A percentile compares a stretch with the other conserved stretches of the same genome.
phyloP scores from a whole-genome alignment of 176 grass and related monocot species.

The Oryza nivara region DNA sequence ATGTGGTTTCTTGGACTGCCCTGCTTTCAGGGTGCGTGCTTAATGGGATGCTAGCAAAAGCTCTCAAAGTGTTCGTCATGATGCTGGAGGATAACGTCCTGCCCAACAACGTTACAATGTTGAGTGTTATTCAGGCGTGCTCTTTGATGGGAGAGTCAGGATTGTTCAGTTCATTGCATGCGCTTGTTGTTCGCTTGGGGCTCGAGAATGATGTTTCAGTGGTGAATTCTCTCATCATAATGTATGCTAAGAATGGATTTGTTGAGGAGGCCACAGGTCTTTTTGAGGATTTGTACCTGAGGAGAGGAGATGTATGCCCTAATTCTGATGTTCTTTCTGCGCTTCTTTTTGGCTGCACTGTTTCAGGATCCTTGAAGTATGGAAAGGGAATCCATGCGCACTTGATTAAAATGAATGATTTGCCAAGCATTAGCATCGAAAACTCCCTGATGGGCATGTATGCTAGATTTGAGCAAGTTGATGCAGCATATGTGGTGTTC shows the following conservation, averaged over 20 bases:
- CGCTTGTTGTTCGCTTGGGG: slow-evolving; percentile 47
- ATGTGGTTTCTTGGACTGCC: slow-evolving; percentile 73
- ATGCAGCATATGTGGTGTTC: slow-evolving; percentile 47
- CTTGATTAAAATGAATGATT: slow-evolving; percentile 46
- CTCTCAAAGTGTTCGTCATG: slow-evolving; percentile 57
- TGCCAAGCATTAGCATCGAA: slow-evolving; percentile 56
- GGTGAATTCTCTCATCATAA: slow-evolving; percentile 61
- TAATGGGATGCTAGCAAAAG: slow-evolving; percentile 58
- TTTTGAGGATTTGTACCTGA: slow-evolving; percentile 40
- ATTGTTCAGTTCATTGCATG: slow-evolving; percentile 56
- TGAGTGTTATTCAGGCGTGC: slow-evolving; percentile 72
- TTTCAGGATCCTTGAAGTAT: slow-evolving; percentile 46
- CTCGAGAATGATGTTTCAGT: slow-evolving; percentile 32
- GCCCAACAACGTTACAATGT: slow-evolving; percentile 65
- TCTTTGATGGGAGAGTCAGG: slow-evolving; percentile 49
- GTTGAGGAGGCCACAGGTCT: slow-evolving; percentile 37
- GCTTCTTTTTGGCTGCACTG: slow-evolving; percentile 47
- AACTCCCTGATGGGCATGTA: slow-evolving; percentile 74
- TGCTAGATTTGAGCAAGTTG: slow-evolving; percentile 47
- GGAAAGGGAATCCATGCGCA: slow-evolving; percentile 55
- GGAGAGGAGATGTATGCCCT: slow-evolving; percentile 34
- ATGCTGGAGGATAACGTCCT: slow-evolving; percentile 67
- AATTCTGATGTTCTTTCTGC: slow-evolving; percentile 51
- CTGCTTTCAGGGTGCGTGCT: slow-evolving; percentile 66
- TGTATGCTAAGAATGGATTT: slow-evolving; percentile 72